Base-by-base conservation (phyloP, 345 rosid species). In the Barbarea vulgaris region DNA sequence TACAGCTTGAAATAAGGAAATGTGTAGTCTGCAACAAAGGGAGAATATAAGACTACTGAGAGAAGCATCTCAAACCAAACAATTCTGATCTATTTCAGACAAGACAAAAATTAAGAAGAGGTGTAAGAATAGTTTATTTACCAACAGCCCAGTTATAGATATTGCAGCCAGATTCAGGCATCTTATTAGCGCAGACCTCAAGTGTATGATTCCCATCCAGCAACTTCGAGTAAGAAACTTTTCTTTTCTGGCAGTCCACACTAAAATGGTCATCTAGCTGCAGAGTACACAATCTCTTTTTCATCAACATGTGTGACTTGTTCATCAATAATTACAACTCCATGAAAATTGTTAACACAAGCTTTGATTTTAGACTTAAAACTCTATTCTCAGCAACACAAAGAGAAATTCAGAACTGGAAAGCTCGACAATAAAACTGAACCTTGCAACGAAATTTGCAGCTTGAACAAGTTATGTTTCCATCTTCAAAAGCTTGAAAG, bases 111-210 rank as follows among this genome's bases (percentile, higher is more conserved):
- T 27, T 19, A 37, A 76, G 72, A 73, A 73, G 63, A 74, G 60
- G 28, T 21, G 17, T 36, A 51, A 48, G 72, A 58, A 47, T 19
- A 31, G 72, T 72, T 76, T 87, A 60, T 70, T 90, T 68, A 94
- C 98, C 98, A 81, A 90, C 83, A 77, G 83, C 81, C 98, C 97
- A 94, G 72, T 84, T 82, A 70, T 88, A 87, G 67, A 24, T 73
- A 60, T 79, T 76, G 76, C 97, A 94, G 87, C 80, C 84, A 80
- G 64, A 73, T 83, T 82, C 85, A 69, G 50, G 79, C 72, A 81
- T 72, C 74, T 80, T 82, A 58, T 83, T 82, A 69, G 76, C 37
- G 72, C 98, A 91, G 77, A 91, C 92, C 82, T 77, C 83, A 78
- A 91, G 88, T 56, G 87, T 72, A 83, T 94, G 98, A 46, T 83